Evolutionary conservation across 1,284 basidiomycete species (phyloP).

Genomic region (Leccinum ambiguum): DNA sequence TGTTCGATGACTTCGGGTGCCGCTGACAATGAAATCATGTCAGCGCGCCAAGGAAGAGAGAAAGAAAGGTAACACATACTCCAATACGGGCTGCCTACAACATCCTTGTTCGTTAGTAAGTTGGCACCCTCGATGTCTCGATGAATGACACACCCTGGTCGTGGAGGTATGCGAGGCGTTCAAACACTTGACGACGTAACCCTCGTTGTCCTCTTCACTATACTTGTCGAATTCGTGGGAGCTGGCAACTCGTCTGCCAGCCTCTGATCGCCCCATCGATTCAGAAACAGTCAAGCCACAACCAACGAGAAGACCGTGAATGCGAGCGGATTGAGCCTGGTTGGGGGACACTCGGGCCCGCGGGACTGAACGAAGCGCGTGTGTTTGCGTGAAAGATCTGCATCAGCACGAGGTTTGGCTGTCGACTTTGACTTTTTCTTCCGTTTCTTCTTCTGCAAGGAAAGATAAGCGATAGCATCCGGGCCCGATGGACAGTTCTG

Average conservation of each 20-base stretch:
- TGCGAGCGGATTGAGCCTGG: constrained; percentile 36
- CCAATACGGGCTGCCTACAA: too few species aligned
- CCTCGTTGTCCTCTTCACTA: constrained; percentile 81
- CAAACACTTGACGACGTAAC: too few species aligned
- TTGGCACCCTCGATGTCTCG: too few species aligned
- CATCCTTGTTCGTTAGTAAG: constrained; percentile 1
- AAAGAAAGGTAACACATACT: too few species aligned
- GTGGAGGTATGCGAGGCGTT: too few species aligned
- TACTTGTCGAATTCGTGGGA: constrained; percentile 79
- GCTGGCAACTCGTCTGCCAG: constrained; percentile 44
- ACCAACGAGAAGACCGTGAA: constrained; percentile 56
- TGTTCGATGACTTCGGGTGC: constrained; percentile 98
- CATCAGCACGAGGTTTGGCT: too few species aligned
- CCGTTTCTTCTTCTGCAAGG: too few species aligned
- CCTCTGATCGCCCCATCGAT: constrained; percentile 66
- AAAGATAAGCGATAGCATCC: too few species aligned
- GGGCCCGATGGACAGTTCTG: too few species aligned
- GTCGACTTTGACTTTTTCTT: too few species aligned
- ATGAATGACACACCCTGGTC: too few species aligned
- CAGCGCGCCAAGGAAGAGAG: constrained; percentile 5
- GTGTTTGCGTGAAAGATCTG: constrained; percentile 38
- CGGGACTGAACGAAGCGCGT: constrained; percentile 45
- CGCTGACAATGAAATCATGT: constrained; percentile 51
- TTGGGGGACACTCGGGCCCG: constrained; percentile 29
- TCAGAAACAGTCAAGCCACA: constrained; percentile 38